Evolutionary conservation across 768 basidiomycete species (phyloP).

Genomic region (Dacryopinax spathularia): DNA sequence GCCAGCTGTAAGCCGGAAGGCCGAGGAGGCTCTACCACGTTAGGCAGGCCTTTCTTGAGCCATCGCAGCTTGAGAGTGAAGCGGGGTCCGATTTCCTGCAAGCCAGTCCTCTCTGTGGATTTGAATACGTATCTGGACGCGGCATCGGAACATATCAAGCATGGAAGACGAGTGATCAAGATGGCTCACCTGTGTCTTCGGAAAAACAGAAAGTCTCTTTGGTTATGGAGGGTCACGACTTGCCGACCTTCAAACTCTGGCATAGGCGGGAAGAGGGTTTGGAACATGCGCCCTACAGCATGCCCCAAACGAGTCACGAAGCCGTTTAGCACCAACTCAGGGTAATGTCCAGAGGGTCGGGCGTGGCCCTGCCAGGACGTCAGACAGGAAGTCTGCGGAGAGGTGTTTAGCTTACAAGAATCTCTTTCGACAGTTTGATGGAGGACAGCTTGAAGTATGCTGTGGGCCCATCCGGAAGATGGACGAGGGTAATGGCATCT

Average conservation of each 20-base stretch:
- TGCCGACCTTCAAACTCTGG: conserved; percentile 93
- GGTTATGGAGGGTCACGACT: conserved; percentile 93
- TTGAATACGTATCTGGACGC: conserved; percentile 70
- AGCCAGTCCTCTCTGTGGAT: conserved; percentile 73
- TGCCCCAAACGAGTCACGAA: conserved; percentile 91
- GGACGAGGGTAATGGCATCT: conserved; percentile 88
- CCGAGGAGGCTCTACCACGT: conserved; percentile 56
- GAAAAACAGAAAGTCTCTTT: conserved; percentile 96
- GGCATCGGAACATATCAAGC: conserved; percentile 9
- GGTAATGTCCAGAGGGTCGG: conserved; percentile 78
- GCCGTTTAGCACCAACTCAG: conserved; percentile 87
- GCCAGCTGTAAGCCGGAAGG: conserved; percentile 43
- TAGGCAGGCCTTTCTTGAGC: conserved; percentile 76
- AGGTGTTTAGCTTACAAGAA: conserved; percentile 70
- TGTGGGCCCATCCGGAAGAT: conserved; percentile 83
- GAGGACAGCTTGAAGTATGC: conserved; percentile 93
- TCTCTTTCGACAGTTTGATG: conserved; percentile 69
- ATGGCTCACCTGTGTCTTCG: conserved; percentile 68
- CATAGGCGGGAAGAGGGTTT: conserved; percentile 86
- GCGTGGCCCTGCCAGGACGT: conserved; percentile 59
- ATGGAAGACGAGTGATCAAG: conserved; percentile 10
- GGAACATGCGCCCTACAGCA: conserved; percentile 86
- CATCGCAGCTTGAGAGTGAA: conserved; percentile 89
- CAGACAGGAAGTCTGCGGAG: neutral
- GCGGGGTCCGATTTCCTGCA: conserved; percentile 96